Evolutionary conservation across 176 grass and related monocot species (phyloP).

Genomic region (Triticum urartu): DNA sequence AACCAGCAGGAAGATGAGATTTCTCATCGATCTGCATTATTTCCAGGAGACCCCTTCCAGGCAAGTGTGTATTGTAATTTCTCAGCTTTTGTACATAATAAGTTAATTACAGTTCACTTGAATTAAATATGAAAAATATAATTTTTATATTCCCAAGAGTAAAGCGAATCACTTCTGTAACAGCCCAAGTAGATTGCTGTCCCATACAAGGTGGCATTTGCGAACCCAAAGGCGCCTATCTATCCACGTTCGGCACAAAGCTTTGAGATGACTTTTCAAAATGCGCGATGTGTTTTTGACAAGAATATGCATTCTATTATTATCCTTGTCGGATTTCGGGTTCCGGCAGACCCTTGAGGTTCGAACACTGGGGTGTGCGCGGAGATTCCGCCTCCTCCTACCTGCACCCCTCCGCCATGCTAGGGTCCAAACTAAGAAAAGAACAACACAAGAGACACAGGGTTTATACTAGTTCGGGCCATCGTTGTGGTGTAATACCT

Average conservation of each 20-base stretch:
- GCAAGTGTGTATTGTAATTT: constrained; percentile 36
- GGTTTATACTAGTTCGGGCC: too few species aligned
- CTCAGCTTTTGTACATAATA: not conserved
- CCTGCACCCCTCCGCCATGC: too few species aligned
- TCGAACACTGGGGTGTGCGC: too few species aligned
- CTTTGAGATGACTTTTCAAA: not conserved
- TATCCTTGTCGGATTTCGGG: not conserved
- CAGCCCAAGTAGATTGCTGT: constrained; percentile 63
- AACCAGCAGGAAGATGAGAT: constrained; percentile 63
- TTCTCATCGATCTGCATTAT: constrained; percentile 65
- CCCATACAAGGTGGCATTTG: constrained; percentile 52
- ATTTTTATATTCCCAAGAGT: not conserved
- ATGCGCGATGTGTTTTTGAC: not conserved
- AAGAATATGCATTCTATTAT: not conserved
- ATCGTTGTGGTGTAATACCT: too few species aligned
- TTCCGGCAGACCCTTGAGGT: too few species aligned
- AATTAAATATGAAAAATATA: not conserved
- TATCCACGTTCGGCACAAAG: constrained; percentile 66
- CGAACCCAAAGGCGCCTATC: constrained; percentile 47
- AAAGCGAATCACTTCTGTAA: not conserved
- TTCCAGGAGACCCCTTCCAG: constrained; percentile 56
- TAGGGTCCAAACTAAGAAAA: too few species aligned
- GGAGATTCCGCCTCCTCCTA: too few species aligned
- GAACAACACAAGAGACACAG: too few species aligned
- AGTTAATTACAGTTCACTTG: not conserved